phyloP scores from a whole-genome alignment of 352 stramenopile genomes.

The Phytophthora quininea region DNA sequence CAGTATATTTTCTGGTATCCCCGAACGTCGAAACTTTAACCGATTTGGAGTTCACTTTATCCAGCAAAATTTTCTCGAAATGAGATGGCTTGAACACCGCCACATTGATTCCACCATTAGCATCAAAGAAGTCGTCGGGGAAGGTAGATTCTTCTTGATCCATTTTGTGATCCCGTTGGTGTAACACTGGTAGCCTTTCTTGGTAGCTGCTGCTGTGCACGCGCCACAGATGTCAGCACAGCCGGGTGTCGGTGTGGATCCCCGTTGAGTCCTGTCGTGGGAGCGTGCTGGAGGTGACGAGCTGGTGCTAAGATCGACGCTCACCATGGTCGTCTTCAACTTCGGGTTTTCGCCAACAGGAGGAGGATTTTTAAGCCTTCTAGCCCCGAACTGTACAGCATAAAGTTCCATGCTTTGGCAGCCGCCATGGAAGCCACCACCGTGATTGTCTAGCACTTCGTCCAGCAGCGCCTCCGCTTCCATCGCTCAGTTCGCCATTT shows the following conservation, averaged over 20 bases:
- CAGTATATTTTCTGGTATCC: not conserved
- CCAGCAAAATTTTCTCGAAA: not conserved
- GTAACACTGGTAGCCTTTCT: constrained; percentile 4
- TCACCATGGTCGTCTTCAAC: not conserved
- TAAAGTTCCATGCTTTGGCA: too few relatives aligned
- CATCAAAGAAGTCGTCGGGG: not conserved
- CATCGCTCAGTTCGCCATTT: too few relatives aligned
- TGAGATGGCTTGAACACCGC: not conserved
- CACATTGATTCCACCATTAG: constrained; percentile 2
- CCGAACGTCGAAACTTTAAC: constrained; percentile 5
- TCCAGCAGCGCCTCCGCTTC: too few relatives aligned
- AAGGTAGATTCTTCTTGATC: not conserved
- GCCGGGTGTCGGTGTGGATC: not conserved
- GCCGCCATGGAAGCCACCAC: too few relatives aligned
- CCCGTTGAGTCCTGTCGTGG: not conserved
- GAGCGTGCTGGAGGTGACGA: not conserved
- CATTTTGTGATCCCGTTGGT: not conserved
- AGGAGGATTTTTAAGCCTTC: not conserved
- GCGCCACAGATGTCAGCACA: not conserved
- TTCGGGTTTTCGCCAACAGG: not conserved
- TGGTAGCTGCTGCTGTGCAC: constrained; percentile 1
- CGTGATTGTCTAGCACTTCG: too few relatives aligned
- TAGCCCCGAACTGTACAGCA: too few relatives aligned
- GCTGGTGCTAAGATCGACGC: not conserved
- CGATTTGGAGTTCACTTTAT: constrained; percentile 4